Evolutionary conservation across 2,329 filamentous ascomycete species (phyloP).

Genomic region (Harringtonia aguacate): DNA sequence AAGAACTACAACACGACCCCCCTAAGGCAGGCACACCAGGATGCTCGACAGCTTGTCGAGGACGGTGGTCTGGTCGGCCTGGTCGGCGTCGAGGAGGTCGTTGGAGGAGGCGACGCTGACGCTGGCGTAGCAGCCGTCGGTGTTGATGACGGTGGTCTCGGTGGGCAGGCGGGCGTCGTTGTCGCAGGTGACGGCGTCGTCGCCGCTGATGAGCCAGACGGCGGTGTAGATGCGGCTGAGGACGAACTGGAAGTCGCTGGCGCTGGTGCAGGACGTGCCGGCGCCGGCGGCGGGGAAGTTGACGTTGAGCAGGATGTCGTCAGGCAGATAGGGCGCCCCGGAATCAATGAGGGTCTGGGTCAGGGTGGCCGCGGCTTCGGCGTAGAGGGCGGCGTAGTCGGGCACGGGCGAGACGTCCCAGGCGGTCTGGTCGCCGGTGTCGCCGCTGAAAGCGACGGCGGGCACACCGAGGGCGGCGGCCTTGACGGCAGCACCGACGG

Average conservation of each 20-base stretch:
- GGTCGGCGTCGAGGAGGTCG: neutral
- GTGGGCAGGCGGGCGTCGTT: neutral
- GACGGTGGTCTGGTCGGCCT: neutral
- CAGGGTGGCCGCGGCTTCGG: conserved; percentile 47
- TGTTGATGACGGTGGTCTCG: neutral
- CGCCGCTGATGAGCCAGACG: neutral
- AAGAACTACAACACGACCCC: too few species aligned
- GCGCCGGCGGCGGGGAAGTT: conserved; percentile 49
- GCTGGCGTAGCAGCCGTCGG: neutral
- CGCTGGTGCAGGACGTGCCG: conserved; percentile 31
- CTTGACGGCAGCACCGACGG: conserved; percentile 53
- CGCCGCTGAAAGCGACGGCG: conserved; percentile 57
- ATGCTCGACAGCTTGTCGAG: neutral
- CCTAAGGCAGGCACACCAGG: too few species aligned
- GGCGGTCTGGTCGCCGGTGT: conserved; percentile 28
- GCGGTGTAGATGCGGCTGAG: conserved; percentile 40
- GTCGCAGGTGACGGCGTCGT: neutral
- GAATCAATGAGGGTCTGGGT: conserved; percentile 40
- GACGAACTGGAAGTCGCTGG: conserved; percentile 50
- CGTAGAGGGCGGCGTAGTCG: conserved; percentile 47
- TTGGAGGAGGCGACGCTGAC: neutral
- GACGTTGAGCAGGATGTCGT: conserved; percentile 53
- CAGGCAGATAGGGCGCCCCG: conserved; percentile 53
- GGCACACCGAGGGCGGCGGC: conserved; percentile 48
- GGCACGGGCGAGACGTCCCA: conserved; percentile 33